Percentiles rank a stretch among this genome's conserved stretches.
These are phyloP conservation scores for Penicillium crustosum DNA, from an alignment of 2,329 filamentous ascomycete species.

Conservation along the genomic window DNA sequence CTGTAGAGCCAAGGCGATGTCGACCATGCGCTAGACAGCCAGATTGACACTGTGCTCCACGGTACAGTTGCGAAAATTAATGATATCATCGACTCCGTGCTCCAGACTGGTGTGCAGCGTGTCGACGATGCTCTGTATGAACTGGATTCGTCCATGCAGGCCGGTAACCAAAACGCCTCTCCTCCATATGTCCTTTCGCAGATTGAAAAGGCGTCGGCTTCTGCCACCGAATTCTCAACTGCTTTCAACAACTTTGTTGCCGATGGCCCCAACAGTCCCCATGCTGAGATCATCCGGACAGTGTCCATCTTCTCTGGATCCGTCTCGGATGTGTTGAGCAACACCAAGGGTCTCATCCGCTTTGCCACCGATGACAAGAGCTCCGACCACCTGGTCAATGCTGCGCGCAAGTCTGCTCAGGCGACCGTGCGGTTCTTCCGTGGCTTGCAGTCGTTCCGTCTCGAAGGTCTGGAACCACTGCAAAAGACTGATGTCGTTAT, in stretches of 20 bases:
- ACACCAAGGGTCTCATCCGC: constrained; percentile 90
- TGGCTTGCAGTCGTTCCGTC: constrained; percentile 84
- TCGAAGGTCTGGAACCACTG: constrained; percentile 84
- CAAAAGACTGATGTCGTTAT: constrained; percentile 97
- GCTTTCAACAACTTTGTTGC: constrained; percentile 99
- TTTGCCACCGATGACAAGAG: constrained; percentile 96
- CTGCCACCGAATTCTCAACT: constrained; percentile 94
- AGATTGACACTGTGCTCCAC: constrained; percentile 85
- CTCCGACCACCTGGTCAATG: constrained; percentile 77
- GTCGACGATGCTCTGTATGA: constrained; percentile 98
- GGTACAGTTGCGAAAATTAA: constrained; percentile 90
- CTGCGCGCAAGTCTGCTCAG: constrained; percentile 78
- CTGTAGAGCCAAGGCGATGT: constrained; percentile 66
- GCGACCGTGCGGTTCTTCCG: constrained; percentile 95
- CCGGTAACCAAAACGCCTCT: constrained; percentile 96
- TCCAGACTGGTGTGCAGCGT: constrained; percentile 87
- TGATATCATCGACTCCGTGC: constrained; percentile 93
- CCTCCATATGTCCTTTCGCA: constrained; percentile 93
- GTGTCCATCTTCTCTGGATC: constrained; percentile 88
- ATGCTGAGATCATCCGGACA: constrained; percentile 88
- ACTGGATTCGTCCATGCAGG: constrained; percentile 95
- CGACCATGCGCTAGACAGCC: constrained; percentile 79
- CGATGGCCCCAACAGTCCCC: constrained; percentile 86
- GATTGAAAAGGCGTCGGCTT: constrained; percentile 93
- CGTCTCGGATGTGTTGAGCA: constrained; percentile 89